These are phyloP conservation scores for Purshia tridentata DNA, from an alignment of 306 rosid genomes.

Conservation along the genomic window DNA sequence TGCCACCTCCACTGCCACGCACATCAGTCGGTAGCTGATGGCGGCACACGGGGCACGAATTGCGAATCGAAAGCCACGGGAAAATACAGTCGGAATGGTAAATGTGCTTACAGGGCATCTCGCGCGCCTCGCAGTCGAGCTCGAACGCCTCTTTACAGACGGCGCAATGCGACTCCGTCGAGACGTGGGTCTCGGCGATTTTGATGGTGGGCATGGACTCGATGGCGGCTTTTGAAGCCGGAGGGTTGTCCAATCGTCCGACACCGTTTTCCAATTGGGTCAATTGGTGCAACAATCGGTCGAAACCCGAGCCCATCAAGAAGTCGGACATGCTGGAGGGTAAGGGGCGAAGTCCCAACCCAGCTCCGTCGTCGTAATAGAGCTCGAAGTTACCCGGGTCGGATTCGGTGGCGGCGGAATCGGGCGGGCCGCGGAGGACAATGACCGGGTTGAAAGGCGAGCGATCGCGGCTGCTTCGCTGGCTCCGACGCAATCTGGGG, in stretches of 20 bases:
- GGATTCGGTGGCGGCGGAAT: conserved; percentile 36
- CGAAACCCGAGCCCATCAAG: conserved; percentile 68
- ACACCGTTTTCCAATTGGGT: conserved; percentile 49
- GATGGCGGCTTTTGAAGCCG: conserved; percentile 64
- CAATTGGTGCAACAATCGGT: conserved; percentile 60
- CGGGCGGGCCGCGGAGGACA: conserved; percentile 52
- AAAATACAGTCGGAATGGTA: conserved; percentile 66
- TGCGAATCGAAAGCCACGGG: conserved; percentile 68
- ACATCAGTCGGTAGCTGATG: conserved; percentile 57
- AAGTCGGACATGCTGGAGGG: conserved; percentile 57
- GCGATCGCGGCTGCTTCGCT: conserved; percentile 48
- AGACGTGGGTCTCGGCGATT: conserved; percentile 42
- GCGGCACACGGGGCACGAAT: conserved; percentile 76
- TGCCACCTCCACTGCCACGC: conserved; percentile 39
- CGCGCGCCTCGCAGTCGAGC: conserved; percentile 59
- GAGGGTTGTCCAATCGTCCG: conserved; percentile 47
- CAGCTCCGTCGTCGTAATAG: conserved; percentile 60
- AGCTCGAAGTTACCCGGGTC: conserved; percentile 55
- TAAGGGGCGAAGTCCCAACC: conserved; percentile 57
- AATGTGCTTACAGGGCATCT: conserved; percentile 76
- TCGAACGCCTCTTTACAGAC: conserved; percentile 63
- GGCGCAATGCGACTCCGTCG: conserved; percentile 61
- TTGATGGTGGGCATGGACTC: conserved; percentile 64
- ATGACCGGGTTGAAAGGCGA: conserved; percentile 64
- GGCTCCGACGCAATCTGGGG: conserved; percentile 41